These are phyloP conservation scores for Kazachstania martiniae DNA, from an alignment of 805 yeast species.

Conservation along the genomic window DNA sequence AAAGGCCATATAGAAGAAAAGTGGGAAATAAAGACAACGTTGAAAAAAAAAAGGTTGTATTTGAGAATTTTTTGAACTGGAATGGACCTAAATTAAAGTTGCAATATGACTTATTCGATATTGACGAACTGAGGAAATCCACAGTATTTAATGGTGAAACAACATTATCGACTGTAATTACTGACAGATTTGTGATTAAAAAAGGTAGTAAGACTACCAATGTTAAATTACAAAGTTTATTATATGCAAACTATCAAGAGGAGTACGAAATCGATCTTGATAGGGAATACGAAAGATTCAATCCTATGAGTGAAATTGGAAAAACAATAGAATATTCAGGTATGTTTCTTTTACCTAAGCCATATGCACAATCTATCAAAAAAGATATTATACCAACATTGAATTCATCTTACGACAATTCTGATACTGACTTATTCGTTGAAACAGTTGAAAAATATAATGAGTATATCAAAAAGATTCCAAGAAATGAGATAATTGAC, in stretches of 20 bases:
- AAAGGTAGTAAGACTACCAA: no score
- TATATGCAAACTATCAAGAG: slow-evolving; percentile 18
- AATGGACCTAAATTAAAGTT: slow-evolving; percentile 5
- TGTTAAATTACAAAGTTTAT: slow-evolving; percentile 12
- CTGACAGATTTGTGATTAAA: not conserved
- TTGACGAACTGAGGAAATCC: slow-evolving; percentile 5
- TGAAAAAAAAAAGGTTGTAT: not conserved
- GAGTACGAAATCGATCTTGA: slow-evolving; percentile 18
- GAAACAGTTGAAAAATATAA: slow-evolving; percentile 36
- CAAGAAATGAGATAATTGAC: slow-evolving; percentile 23
- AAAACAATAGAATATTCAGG: slow-evolving; percentile 21
- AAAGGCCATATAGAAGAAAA: no score
- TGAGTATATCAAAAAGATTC: slow-evolving; percentile 28
- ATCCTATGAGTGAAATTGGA: slow-evolving; percentile 28
- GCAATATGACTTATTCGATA: slow-evolving; percentile 13
- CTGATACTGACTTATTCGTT: slow-evolving; percentile 24
- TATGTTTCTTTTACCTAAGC: slow-evolving; percentile 16
- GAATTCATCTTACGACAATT: slow-evolving; percentile 17
- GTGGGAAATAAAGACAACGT: not conserved
- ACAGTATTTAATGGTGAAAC: slow-evolving; percentile 4
- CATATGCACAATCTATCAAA: slow-evolving; percentile 5
- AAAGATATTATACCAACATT: slow-evolving; percentile 11
- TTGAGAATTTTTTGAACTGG: slow-evolving; percentile 9
- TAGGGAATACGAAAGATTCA: slow-evolving; percentile 8
- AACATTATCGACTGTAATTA: slow-evolving; percentile 8